Conservation (phyloP, 2,329 filamentous ascomycete species). For the Stachybotrys chartarum region DNA sequence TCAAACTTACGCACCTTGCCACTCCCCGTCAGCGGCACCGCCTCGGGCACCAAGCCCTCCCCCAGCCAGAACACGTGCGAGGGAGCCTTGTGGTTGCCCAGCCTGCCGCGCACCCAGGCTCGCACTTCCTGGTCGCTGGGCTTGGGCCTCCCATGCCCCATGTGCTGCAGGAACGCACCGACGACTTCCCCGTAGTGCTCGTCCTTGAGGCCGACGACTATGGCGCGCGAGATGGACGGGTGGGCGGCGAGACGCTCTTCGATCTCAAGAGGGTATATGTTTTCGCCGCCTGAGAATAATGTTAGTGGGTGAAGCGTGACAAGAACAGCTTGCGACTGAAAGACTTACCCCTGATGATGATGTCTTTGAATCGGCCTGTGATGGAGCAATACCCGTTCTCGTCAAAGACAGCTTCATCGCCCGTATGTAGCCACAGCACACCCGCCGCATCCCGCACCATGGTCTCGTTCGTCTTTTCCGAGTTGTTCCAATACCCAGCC, state of each 20-base stretch:
- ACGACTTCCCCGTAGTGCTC: slow-evolving; percentile 69
- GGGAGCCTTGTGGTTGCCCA: slow-evolving; percentile 64
- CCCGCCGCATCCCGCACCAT: slow-evolving; percentile 47
- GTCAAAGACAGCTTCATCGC: slow-evolving; percentile 63
- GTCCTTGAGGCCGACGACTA: slow-evolving; percentile 64
- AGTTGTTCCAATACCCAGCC: slow-evolving; percentile 61
- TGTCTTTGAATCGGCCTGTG: slow-evolving; percentile 72
- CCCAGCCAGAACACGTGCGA: slow-evolving; percentile 72
- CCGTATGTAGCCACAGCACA: slow-evolving; percentile 57
- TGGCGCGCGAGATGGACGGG: slow-evolving; percentile 52
- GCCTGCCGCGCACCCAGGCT: slow-evolving; percentile 52
- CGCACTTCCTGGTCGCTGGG: slow-evolving; percentile 49
- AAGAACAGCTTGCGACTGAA: background rate
- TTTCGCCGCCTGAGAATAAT: slow-evolving; percentile 54
- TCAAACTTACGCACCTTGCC: slow-evolving; percentile 65
- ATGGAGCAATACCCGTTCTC: slow-evolving; percentile 64
- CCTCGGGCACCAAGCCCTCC: slow-evolving; percentile 44
- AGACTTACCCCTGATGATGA: slow-evolving; percentile 60
- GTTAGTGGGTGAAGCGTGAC: slow-evolving; percentile 8
- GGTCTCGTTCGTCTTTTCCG: slow-evolving; percentile 61
- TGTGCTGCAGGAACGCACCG: slow-evolving; percentile 50
- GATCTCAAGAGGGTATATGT: slow-evolving; percentile 68
- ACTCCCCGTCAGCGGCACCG: slow-evolving; percentile 61
- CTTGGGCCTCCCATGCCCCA: slow-evolving; percentile 23
- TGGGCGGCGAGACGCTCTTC: slow-evolving; percentile 65